Conservation (phyloP, 148 eudicot species). For the Spergularia marina region DNA sequence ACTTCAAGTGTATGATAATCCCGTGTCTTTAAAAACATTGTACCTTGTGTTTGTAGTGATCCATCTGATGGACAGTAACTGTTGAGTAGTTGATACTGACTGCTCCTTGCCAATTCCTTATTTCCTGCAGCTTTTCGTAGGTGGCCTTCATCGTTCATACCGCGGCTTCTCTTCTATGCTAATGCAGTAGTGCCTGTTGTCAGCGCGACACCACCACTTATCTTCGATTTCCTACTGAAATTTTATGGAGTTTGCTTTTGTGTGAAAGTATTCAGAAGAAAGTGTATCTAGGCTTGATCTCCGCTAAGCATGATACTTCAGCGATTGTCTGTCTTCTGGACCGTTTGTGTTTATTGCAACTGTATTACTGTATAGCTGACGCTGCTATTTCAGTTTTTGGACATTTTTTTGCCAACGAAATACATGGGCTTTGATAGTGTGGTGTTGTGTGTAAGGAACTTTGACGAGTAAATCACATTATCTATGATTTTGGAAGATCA, state of each 20-base stretch:
- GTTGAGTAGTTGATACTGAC: background rate
- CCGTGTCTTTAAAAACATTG: background rate
- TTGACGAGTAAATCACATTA: too few species aligned
- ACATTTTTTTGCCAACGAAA: background rate
- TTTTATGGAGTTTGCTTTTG: conserved; percentile 16
- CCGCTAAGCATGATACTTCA: background rate
- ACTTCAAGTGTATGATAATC: background rate
- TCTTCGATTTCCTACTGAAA: background rate
- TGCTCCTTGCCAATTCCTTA: background rate
- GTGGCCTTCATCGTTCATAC: background rate
- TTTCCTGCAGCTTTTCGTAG: conserved; percentile 21
- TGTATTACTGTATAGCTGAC: background rate
- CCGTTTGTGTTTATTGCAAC: background rate
- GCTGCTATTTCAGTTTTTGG: conserved; percentile 1
- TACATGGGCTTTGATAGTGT: background rate
- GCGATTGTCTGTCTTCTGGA: background rate
- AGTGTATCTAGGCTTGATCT: background rate
- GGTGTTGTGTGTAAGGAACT: background rate
- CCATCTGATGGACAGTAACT: background rate
- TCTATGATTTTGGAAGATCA: too few species aligned
- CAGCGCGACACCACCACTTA: conserved; percentile 7
- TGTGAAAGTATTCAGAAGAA: background rate
- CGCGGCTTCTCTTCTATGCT: conserved; percentile 3
- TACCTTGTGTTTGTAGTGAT: background rate
- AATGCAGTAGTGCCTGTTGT: conserved; percentile 6